Conservation (phyloP, 179 eudicot genomes). For the Monotropa hypopitys region DNA sequence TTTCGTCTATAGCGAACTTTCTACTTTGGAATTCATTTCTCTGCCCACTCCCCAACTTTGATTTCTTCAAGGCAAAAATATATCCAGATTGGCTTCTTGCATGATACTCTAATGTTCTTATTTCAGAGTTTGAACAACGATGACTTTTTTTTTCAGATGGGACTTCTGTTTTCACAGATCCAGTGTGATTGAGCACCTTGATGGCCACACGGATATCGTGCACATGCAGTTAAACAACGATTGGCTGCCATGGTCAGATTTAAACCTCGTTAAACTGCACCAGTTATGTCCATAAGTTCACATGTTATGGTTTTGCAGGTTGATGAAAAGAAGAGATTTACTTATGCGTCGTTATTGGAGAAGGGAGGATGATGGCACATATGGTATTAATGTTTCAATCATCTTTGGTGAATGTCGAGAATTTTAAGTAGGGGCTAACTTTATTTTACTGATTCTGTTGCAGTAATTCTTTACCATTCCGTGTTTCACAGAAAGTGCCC, state of each 20-base stretch:
- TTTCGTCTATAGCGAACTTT: not conserved
- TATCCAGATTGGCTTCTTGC: not conserved
- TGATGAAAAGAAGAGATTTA: conserved; percentile 49
- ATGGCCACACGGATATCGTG: conserved; percentile 72
- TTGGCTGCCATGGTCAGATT: conserved; percentile 59
- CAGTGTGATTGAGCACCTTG: conserved; percentile 56
- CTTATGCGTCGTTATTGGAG: conserved; percentile 66
- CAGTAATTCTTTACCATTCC: conserved; percentile 62
- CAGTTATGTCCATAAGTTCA: not conserved
- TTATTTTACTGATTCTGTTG: conserved; percentile 11
- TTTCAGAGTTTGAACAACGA: not conserved
- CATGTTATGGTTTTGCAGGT: conserved; percentile 28
- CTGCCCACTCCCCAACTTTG: not conserved
- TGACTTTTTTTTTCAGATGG: conserved; percentile 47
- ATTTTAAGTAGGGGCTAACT: conserved; percentile 4
- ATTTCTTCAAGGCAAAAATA: not conserved
- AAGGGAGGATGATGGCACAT: conserved; percentile 73
- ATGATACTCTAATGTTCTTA: not conserved
- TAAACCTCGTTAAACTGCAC: not conserved
- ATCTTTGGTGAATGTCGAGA: not conserved
- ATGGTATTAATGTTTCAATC: conserved; percentile 28
- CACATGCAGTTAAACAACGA: conserved; percentile 46
- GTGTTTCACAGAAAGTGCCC: conserved; percentile 53
- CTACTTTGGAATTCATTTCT: not conserved
- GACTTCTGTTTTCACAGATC: conserved; percentile 58